Evolutionary conservation across 2,329 filamentous ascomycete species (phyloP).

Genomic region (Aspergillus calidoustus): DNA sequence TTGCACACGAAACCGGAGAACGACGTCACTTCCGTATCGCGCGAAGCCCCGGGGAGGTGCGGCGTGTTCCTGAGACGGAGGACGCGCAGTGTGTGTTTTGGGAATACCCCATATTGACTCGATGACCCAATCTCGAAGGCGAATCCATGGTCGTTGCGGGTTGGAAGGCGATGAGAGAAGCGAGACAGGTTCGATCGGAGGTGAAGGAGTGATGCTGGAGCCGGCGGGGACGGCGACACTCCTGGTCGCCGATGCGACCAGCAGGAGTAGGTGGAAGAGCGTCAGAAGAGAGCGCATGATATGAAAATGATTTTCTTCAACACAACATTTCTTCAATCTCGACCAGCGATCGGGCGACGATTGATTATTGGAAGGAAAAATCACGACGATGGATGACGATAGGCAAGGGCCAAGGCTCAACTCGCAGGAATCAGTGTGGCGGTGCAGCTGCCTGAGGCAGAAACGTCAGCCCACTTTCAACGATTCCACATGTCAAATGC

Average conservation of each 20-base stretch:
- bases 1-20: slow-evolving; percentile 83
- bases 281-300: slow-evolving; percentile 24
- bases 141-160: slow-evolving; percentile 42
- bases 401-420: background rate
- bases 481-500: background rate
- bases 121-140: slow-evolving; percentile 48
- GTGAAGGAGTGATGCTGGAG: slow-evolving; percentile 40
- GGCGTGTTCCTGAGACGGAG: slow-evolving; percentile 24
- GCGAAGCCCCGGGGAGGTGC: slow-evolving; percentile 48
- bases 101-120: slow-evolving; percentile 49
- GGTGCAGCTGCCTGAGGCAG: slow-evolving; percentile 14
- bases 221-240: slow-evolving; percentile 41
- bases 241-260: slow-evolving; percentile 25
- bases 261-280: slow-evolving; percentile 21
- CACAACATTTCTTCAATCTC: slow-evolving; percentile 3
- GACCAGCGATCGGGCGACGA: background rate
- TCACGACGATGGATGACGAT: background rate
- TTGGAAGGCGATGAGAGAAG: slow-evolving; percentile 35
- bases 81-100: slow-evolving; percentile 28
- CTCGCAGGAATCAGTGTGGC: background rate
- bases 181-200: slow-evolving; percentile 36
- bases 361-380: background rate
- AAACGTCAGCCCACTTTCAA: background rate
- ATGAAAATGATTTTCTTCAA: background rate
- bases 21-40: slow-evolving; percentile 78